A percentile compares a stretch with the other conserved stretches of the same genome.
Evolutionary conservation across 2,329 filamentous ascomycete species (phyloP).

Genomic region (Aulographum hederae): DNA sequence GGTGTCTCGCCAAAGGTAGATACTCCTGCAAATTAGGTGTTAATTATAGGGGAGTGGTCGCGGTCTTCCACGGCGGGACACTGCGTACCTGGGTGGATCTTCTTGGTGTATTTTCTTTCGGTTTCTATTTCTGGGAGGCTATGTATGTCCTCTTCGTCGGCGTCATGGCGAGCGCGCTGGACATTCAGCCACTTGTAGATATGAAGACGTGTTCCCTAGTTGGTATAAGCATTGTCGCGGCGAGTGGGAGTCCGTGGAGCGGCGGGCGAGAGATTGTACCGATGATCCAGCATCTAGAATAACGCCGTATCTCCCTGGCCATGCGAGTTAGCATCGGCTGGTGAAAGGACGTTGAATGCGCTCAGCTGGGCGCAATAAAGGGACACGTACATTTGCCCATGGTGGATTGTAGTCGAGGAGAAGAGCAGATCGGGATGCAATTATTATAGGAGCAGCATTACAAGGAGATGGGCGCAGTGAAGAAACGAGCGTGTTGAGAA

Average conservation of each 20-base stretch:
- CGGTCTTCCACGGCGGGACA: no score
- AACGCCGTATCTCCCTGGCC: slow-evolving; percentile 58
- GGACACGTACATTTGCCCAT: slow-evolving; percentile 24
- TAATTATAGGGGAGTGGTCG: no score
- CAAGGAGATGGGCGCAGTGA: background rate
- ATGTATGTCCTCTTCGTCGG: slow-evolving; percentile 39
- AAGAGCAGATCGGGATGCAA: no score
- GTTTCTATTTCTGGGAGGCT: slow-evolving; percentile 66
- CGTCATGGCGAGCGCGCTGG: slow-evolving; percentile 43
- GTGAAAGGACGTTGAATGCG: no score
- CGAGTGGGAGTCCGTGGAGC: background rate
- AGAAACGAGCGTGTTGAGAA: no score
- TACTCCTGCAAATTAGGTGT: slow-evolving; percentile 40
- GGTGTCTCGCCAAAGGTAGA: slow-evolving; percentile 74
- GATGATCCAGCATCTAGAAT: slow-evolving; percentile 97
- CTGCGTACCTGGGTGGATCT: slow-evolving; percentile 62
- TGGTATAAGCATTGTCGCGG: slow-evolving; percentile 8
- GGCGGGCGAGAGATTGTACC: slow-evolving; percentile 21
- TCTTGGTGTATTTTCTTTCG: slow-evolving; percentile 77
- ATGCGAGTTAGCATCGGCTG: slow-evolving; percentile 1
- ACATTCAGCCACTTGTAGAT: slow-evolving; percentile 87
- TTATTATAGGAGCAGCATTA: no score
- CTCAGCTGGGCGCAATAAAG: no score
- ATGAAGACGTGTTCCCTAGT: slow-evolving; percentile 68
- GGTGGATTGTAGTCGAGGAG: no score